Conservation (phyloP, 2,329 filamentous ascomycete species). For the Colletotrichum musae region DNA sequence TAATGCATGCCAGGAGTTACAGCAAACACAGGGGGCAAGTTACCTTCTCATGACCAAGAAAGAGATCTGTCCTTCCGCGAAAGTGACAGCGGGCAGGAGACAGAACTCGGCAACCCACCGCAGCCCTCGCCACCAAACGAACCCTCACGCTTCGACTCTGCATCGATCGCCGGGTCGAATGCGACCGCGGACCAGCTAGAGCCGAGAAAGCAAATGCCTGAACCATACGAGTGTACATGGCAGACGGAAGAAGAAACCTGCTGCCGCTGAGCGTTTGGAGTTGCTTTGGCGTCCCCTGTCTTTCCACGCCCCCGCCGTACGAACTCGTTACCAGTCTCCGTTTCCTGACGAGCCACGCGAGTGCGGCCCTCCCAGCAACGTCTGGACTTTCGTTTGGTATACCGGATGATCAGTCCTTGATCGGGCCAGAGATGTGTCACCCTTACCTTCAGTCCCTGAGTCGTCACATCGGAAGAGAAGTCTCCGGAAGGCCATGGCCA, state of each 20-base stretch:
- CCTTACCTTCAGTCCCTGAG: neutral
- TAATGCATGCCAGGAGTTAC: no score
- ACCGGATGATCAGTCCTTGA: neutral
- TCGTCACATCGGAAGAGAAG: neutral
- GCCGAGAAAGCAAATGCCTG: neutral
- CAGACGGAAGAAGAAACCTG: neutral
- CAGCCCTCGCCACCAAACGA: neutral
- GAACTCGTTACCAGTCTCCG: neutral
- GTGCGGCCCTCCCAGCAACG: conserved; percentile 5
- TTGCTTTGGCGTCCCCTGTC: conserved; percentile 27
- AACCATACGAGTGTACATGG: neutral
- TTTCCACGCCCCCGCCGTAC: no score
- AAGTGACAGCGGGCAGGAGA: no score
- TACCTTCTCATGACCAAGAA: no score
- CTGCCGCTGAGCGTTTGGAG: conserved; percentile 13
- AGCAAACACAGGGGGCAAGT: no score
- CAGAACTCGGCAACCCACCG: neutral
- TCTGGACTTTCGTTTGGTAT: neutral
- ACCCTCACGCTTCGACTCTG: neutral
- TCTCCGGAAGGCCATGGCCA: no score
- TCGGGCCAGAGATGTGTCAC: neutral
- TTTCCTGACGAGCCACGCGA: conserved; percentile 10
- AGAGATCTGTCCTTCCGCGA: no score
- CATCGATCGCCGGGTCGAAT: neutral
- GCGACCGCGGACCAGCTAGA: neutral